A percentile compares a stretch with the other conserved stretches of the same genome.
These are phyloP conservation scores for Polygonum maritimum DNA, from an alignment of 148 eudicot genomes.

Conservation along the genomic window DNA sequence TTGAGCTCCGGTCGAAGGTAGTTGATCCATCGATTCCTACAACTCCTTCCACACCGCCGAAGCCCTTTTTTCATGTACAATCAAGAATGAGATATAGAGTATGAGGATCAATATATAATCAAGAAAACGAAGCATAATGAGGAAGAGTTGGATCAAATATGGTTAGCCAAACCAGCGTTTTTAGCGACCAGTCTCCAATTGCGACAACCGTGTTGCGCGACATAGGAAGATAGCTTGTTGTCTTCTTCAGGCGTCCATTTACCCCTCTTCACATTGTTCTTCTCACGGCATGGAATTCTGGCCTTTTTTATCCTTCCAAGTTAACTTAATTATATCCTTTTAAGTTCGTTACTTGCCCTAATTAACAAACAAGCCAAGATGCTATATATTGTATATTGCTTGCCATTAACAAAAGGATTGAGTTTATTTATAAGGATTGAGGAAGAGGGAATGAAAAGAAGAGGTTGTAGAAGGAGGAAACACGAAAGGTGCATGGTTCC, in stretches of 20 bases:
- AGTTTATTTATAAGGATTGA: not conserved
- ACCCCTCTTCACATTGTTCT: slow-evolving; percentile 84
- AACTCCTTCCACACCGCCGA: slow-evolving; percentile 92
- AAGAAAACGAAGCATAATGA: not conserved
- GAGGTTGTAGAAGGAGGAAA: not conserved
- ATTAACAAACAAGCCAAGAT: not conserved
- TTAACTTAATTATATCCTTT: not conserved
- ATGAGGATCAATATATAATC: not conserved
- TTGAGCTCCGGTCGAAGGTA: slow-evolving; percentile 92
- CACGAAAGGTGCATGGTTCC: slow-evolving; percentile 69
- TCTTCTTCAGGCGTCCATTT: slow-evolving; percentile 99
- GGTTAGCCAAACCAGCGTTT: slow-evolving; percentile 50
- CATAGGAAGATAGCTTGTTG: slow-evolving; percentile 91
- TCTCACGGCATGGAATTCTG: slow-evolving; percentile 85
- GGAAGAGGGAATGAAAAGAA: slow-evolving; percentile 3
- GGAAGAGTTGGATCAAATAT: not conserved
- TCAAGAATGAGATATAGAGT: not conserved
- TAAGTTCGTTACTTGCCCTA: not conserved
- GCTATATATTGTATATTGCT: not conserved
- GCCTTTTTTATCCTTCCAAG: slow-evolving; percentile 36
- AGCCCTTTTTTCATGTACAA: slow-evolving; percentile 36
- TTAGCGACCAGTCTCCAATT: slow-evolving; percentile 95
- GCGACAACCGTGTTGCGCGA: slow-evolving; percentile 89
- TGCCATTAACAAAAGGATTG: not conserved
- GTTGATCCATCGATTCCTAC: slow-evolving; percentile 91